Base-by-base conservation (phyloP, 2,329 filamentous ascomycete species). In the Fusarium vanettenii region DNA sequence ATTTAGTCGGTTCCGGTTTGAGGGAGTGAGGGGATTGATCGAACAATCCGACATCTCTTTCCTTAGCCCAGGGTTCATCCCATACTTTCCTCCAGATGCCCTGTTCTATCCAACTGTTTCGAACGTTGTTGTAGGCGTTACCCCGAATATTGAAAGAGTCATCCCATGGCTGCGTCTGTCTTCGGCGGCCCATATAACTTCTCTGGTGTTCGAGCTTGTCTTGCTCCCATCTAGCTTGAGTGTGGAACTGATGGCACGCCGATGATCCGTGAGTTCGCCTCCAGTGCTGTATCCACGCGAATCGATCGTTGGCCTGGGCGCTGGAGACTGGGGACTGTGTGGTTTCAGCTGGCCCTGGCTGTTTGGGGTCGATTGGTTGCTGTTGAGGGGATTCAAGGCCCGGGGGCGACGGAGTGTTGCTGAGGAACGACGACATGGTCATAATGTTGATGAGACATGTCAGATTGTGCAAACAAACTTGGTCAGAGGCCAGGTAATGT, bases 121-220 rank as follows among this genome's bases (percentile, higher is more conserved):
- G 60, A 33, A 72, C 61, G 62, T 70, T 72, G 33, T 67, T 67
- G 14, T 57, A 35, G 16, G 60, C 9, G 43, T 72, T 72, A 31
- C n/a, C 64, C 13, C 6, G 2, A 13, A 55, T 10, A 41, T 62
- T 55, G 6, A 29, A 55, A 45, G 64, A 56, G n/a, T 45, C 43
- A 20, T 74, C 70, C 52, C 50, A 73, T 14, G 60, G 69, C 59
- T 71, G 48, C 18, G 66, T 73, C 55, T 67, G 55, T n/a, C 29
- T 60, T 22, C 71, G 57, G 29, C 9, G 29, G 29, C 29, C 29
- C 22, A 37, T 43, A 39, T 1, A 2, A 27, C 3, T 6, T 27
- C 22, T 14, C 65, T 73, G 69, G 37, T 43, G 25, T 20, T 45
- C 2, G 16, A 69, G 60, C 29, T 31, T 31, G 4, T 50, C 41